Conservation (phyloP, 2,329 filamentous ascomycete genomes). For the Clarireedia hainanense region DNA sequence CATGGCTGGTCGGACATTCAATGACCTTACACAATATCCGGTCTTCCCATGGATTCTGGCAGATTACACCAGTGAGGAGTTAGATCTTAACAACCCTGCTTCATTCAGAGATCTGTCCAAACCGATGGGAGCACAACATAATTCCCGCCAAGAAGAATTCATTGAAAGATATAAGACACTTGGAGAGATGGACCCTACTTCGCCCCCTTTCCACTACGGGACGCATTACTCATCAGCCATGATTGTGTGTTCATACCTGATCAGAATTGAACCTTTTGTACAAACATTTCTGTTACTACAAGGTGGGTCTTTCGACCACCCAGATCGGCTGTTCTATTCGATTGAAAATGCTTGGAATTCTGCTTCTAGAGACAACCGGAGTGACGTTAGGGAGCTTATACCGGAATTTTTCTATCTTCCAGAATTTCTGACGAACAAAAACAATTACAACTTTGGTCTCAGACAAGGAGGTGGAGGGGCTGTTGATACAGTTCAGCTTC, state of each 20-base stretch:
- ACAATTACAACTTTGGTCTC: conserved; percentile 86
- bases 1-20: conserved; percentile 93
- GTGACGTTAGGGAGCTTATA: conserved; percentile 88
- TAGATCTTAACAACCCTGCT: conserved; percentile 76
- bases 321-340: conserved; percentile 90
- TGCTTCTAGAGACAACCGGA: conserved; percentile 81
- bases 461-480: conserved; percentile 71
- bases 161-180: conserved; percentile 79
- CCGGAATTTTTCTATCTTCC: conserved; percentile 97
- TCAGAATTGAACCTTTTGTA: conserved; percentile 90
- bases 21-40: conserved; percentile 95
- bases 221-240: conserved; percentile 99
- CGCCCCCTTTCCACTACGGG: conserved; percentile 88
- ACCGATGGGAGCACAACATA: conserved; percentile 89
- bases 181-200: conserved; percentile 73
- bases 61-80: conserved; percentile 88
- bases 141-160: conserved; percentile 68
- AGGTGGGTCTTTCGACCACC: conserved; percentile 93
- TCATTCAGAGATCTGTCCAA: conserved; percentile 89
- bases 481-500: conserved; percentile 83
- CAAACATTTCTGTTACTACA: conserved; percentile 92
- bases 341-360: conserved; percentile 87
- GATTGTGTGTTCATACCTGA: conserved; percentile 95
- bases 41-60: conserved; percentile 97
- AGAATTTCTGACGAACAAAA: conserved; percentile 90